These are phyloP conservation scores for Trichaptum fuscoviolaceum DNA, from an alignment of 768 basidiomycete genomes.

Conservation along the genomic window DNA sequence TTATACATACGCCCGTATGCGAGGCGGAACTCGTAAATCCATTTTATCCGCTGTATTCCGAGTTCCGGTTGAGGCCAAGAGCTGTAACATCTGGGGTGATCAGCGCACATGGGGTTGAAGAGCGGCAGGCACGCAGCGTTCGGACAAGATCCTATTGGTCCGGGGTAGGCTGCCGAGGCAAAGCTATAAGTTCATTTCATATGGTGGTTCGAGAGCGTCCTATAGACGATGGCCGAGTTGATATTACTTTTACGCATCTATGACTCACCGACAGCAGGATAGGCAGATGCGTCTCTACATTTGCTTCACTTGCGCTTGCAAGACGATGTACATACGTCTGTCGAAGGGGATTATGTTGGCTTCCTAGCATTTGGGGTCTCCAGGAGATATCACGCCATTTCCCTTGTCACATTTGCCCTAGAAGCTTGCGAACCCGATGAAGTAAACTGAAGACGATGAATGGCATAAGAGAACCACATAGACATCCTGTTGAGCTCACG, in stretches of 20 bases:
- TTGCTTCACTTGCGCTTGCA: too few species aligned
- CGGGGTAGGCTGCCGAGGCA: neutral
- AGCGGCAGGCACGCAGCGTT: neutral
- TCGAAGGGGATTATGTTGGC: too few species aligned
- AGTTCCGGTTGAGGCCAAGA: neutral
- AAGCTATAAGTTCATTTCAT: neutral
- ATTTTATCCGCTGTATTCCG: neutral
- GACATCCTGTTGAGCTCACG: too few species aligned
- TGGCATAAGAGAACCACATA: too few species aligned
- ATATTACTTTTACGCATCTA: neutral
- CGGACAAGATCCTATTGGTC: neutral
- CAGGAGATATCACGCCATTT: too few species aligned
- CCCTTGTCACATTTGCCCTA: too few species aligned
- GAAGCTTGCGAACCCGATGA: too few species aligned
- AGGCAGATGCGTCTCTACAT: too few species aligned
- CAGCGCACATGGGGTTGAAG: neutral
- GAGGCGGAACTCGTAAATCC: neutral
- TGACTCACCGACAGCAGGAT: neutral
- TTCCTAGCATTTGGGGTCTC: too few species aligned
- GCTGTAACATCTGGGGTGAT: neutral
- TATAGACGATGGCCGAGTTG: neutral
- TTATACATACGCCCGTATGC: neutral
- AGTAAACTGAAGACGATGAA: too few species aligned
- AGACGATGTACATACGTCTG: too few species aligned
- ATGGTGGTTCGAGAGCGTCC: neutral